Percentiles rank a stretch among this genome's conserved stretches.
These are phyloP conservation scores for Suhomyces atakaporum DNA, from an alignment of 1,139 yeast genomes.

Conservation along the genomic window DNA sequence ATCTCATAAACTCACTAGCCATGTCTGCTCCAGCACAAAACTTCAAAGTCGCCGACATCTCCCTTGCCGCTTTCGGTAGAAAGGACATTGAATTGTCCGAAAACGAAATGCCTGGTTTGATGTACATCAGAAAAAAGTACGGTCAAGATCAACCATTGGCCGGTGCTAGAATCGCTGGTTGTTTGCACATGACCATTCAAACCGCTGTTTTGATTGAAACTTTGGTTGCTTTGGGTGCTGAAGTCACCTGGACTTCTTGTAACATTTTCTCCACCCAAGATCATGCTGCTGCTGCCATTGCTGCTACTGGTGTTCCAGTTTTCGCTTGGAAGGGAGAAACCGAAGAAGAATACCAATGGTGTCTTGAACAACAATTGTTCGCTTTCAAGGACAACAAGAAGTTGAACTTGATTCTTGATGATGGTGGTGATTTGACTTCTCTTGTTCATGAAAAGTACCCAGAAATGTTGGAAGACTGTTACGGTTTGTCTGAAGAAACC, in stretches of 20 bases:
- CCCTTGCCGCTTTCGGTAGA: conserved; percentile 99
- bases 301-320: conserved; percentile 99
- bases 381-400: conserved; percentile 97
- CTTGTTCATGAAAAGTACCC: conserved; percentile 98
- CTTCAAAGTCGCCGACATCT: conserved; percentile 97
- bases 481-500: conserved; percentile 98
- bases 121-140: conserved; percentile 94
- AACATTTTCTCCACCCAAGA: conserved; percentile 99
- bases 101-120: conserved; percentile 99
- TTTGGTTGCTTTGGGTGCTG: conserved; percentile 97
- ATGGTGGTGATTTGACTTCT: conserved; percentile 99
- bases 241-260: conserved; percentile 99
- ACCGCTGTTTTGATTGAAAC: conserved; percentile 99
- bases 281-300: conserved; percentile 99
- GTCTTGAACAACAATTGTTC: conserved; percentile 98
- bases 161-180: conserved; percentile 99
- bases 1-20: background rate
- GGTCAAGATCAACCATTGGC: conserved; percentile 92
- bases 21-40: conserved; percentile 34
- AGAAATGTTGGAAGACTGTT: conserved; percentile 93
- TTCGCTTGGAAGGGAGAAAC: conserved; percentile 99
- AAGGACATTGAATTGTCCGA: conserved; percentile 99
- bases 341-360: conserved; percentile 99
- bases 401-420: conserved; percentile 97
- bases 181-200: conserved; percentile 99